A percentile compares a stretch with the other conserved stretches of the same genome.
Evolutionary conservation across 2,329 filamentous ascomycete species (phyloP).

Genomic region (Davidsoniella virescens): DNA sequence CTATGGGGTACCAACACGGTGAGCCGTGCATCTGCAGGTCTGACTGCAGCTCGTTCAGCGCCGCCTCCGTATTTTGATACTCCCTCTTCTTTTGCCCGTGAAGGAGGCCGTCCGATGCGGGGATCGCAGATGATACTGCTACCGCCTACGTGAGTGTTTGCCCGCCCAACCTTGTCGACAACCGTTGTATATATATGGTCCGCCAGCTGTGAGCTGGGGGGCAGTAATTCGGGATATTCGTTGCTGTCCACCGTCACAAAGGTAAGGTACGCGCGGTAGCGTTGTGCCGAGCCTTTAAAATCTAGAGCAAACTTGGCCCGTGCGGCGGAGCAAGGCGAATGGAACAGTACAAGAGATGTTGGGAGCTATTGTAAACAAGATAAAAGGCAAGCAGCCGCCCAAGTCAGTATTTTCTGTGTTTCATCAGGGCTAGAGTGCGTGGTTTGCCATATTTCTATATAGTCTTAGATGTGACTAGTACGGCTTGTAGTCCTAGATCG

Average conservation of each 20-base stretch:
- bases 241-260: conserved; percentile 31
- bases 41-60: too few species aligned
- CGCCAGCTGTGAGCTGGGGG: background rate
- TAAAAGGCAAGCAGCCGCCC: background rate
- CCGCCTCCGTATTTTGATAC: too few species aligned
- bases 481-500: too few species aligned
- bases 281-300: conserved; percentile 27
- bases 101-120: too few species aligned
- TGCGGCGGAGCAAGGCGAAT: background rate
- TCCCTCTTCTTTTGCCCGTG: background rate
- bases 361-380: background rate
- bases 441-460: too few species aligned
- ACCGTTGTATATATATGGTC: too few species aligned
- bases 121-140: too few species aligned
- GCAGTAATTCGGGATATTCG: conserved; percentile 24
- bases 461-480: too few species aligned
- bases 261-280: conserved; percentile 29
- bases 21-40: conserved; percentile 17
- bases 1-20: conserved; percentile 29
- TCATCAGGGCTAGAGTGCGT: too few species aligned
- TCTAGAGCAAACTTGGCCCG: conserved; percentile 14
- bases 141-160: too few species aligned
- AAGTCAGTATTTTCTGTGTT: too few species aligned
- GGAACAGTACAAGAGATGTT: conserved; percentile 2
- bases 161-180: background rate